Conservation (phyloP, 495 filamentous ascomycete species). For the Bryoglossum gracile region DNA sequence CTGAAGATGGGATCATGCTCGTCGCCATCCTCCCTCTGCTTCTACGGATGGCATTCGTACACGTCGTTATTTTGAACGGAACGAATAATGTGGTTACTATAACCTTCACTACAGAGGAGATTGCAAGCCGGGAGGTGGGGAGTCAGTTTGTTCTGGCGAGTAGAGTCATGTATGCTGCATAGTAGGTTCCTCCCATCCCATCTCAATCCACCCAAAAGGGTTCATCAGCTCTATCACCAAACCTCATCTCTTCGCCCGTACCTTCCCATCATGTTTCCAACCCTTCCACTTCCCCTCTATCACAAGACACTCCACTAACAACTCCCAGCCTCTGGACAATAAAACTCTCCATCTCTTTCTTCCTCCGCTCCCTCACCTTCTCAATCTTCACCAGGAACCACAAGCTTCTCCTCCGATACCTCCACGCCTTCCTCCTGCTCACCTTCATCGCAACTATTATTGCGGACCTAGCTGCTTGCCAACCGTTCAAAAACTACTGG, state of each 20-base stretch:
- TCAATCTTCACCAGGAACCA: slow-evolving; percentile 52
- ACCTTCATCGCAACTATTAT: slow-evolving; percentile 83
- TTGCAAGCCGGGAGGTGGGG: slow-evolving; percentile 39
- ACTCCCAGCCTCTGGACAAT: slow-evolving; percentile 72
- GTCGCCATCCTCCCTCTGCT: slow-evolving; percentile 70
- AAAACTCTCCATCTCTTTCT: slow-evolving; percentile 83
- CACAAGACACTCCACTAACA: no score
- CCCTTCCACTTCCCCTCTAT: no score
- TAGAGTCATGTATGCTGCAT: slow-evolving; percentile 50
- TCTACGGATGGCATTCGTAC: slow-evolving; percentile 75
- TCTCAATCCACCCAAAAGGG: neutral
- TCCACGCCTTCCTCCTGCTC: slow-evolving; percentile 63
- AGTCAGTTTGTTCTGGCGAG: slow-evolving; percentile 46
- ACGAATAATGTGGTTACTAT: slow-evolving; percentile 69
- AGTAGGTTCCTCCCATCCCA: slow-evolving; percentile 42
- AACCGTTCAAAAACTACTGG: slow-evolving; percentile 81
- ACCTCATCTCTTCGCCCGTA: neutral
- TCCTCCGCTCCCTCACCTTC: slow-evolving; percentile 63
- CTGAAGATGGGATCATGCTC: slow-evolving; percentile 84
- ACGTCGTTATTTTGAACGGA: slow-evolving; percentile 73
- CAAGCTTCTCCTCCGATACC: slow-evolving; percentile 52
- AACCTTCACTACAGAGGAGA: slow-evolving; percentile 34
- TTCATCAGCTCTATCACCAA: slow-evolving; percentile 1
- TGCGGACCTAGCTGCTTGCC: slow-evolving; percentile 75
- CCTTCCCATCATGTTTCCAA: no score